phyloP scores from a whole-genome alignment of 805 yeast genomes.

The Suhomyces sp. region DNA sequence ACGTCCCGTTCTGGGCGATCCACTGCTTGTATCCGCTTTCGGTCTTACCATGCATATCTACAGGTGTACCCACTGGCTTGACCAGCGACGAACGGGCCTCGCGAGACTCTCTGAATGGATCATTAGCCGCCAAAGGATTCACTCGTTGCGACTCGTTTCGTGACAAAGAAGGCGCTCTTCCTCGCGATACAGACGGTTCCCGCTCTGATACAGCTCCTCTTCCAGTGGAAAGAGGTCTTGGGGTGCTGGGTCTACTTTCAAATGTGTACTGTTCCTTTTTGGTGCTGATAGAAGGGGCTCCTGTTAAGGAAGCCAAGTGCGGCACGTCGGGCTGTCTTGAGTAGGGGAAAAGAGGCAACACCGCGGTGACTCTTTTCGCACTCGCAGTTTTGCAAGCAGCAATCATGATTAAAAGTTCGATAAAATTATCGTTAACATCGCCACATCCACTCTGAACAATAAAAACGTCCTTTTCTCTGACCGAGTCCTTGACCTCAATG shows the following conservation, averaged over 20 bases:
- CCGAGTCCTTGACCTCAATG: conserved; percentile 80
- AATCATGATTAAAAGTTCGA: conserved; percentile 77
- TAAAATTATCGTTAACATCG: conserved; percentile 79
- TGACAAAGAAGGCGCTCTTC: neutral
- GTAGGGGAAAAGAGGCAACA: conserved; percentile 90
- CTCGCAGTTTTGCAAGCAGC: conserved; percentile 93
- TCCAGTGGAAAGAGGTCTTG: conserved; percentile 37
- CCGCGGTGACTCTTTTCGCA: conserved; percentile 85
- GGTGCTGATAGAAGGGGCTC: conserved; percentile 55
- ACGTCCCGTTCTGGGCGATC: conserved; percentile 94
- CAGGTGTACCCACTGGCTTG: conserved; percentile 9
- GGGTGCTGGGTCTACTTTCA: conserved; percentile 53
- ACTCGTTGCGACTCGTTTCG: neutral
- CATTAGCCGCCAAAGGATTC: neutral
- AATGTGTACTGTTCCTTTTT: conserved; percentile 42
- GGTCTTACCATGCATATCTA: conserved; percentile 38
- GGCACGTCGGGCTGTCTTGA: conserved; percentile 96
- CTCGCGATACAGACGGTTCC: conserved; percentile 8
- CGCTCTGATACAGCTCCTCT: neutral
- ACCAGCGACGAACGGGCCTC: neutral
- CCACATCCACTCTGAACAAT: conserved; percentile 87
- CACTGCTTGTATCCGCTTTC: conserved; percentile 83
- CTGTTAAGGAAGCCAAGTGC: conserved; percentile 58
- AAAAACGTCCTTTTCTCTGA: conserved; percentile 93
- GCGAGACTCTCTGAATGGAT: conserved; percentile 1